Evolutionary conservation across 1,284 basidiomycete species (phyloP), one percentile per base, ranked within the genome.

Genomic region (Rhodotorula sp.): DNA sequence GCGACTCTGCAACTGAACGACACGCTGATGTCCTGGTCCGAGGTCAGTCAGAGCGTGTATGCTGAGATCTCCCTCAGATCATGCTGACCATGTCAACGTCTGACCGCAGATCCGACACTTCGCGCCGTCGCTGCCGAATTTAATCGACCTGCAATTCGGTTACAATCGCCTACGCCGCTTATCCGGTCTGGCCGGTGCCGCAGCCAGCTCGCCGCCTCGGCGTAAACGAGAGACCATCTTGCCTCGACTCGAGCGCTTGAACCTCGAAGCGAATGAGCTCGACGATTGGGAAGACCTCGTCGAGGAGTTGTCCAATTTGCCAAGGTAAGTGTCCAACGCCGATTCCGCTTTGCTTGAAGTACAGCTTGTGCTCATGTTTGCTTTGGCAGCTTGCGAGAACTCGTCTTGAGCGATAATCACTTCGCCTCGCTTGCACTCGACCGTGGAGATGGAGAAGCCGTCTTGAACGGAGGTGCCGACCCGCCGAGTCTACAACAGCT

Each of bases 1-100:
- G 83, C 82, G 26, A 89, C 91, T 75, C 82, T 97, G 56, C 87
- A 90, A 66, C 81, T 97, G n/a, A 95, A 91, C 78, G 85, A 84
- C 59, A 91, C 90, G 0, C 81, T 88, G 34, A 85, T 89, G 51
- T 83, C 84, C 43, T 96, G 92, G 93, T 76, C 79, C 51, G 88
- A 91, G 76, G 87, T 91, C 51, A 68, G 81, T 10, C 23, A 15
- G 26, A 39, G 2, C 18, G 23, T 39, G 21, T 56, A 3, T 8
- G 20, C 3, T 14, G 2, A 5, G 21, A 34, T 23, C 18, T 5
- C 6, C 4, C 5, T 14, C 39, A 43, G 39, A 14, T 43, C 12
- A 43, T 43, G 5, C 56, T 66, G 31, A 57, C 29, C 5, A 29
- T 5, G 18, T 6, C 57, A 7, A 16, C 31, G 26, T 23, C 3